These are phyloP conservation scores for Rhizomucor pusillus DNA, from an alignment of 371 early-diverging fungal genomes.

Conservation along the genomic window DNA sequence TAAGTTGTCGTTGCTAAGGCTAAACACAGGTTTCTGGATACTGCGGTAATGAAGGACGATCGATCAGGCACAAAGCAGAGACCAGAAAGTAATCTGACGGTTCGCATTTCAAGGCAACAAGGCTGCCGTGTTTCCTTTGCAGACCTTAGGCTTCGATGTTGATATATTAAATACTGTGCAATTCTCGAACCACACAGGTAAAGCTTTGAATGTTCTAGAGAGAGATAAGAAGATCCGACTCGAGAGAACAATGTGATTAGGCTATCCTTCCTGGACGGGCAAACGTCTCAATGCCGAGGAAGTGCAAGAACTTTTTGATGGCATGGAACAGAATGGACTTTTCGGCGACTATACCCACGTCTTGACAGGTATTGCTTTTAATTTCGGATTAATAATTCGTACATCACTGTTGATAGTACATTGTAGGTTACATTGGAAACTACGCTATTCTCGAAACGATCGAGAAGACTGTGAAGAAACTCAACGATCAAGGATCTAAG, in stretches of 20 bases:
- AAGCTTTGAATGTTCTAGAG: neutral
- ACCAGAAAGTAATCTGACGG: neutral
- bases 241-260: conserved; percentile 26
- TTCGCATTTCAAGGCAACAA: conserved; percentile 60
- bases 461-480: conserved; percentile 46
- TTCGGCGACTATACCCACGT: conserved; percentile 74
- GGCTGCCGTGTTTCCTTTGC: conserved; percentile 89
- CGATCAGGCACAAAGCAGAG: neutral
- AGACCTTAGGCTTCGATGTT: conserved; percentile 87
- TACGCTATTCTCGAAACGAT: conserved; percentile 66
- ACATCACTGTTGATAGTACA: neutral
- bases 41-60: conserved; percentile 51
- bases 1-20: neutral
- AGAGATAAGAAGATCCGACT: neutral
- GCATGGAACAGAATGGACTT: conserved; percentile 71
- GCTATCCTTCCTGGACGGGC: conserved; percentile 79
- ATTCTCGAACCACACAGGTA: conserved; percentile 89
- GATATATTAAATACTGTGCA: conserved; percentile 92
- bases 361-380: conserved; percentile 70
- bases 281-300: conserved; percentile 60
- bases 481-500: conserved; percentile 45
- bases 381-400: too few relatives aligned
- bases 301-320: conserved; percentile 68
- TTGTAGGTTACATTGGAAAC: conserved; percentile 78
- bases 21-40: conserved; percentile 65